Evolutionary conservation across 257 asterid genomes (phyloP), one percentile per base, ranked within the genome.

Genomic region (Solanum virginianum): DNA sequence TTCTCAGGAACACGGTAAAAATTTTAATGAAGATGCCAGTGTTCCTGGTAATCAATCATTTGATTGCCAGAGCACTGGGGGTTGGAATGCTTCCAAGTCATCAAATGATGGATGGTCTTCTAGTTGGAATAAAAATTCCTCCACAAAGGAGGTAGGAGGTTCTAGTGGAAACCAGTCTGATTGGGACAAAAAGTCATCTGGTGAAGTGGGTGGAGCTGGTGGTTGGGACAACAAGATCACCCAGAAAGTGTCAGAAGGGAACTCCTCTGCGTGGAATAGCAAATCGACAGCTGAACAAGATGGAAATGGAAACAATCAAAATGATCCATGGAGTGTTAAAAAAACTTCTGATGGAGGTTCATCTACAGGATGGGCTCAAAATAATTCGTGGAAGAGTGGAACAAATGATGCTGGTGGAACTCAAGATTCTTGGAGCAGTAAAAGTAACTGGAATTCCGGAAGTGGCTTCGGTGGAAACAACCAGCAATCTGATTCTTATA

Each of bases 331-430:
- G 91, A 55, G 51, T 77, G 56, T 22, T 32, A 87, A 86, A 26
- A 91, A 86, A 53, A 83, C 84, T 83, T 84, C 56, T 17, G 91
- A 88, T 80, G 93, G 92, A 45, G 91, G 91, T 72, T 85, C 93
- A 66, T 87, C 94, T 62, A 65, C 89, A 49, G 98, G 95, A 85
- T 93, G 97, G 97, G 95, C 95, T 85, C 93, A 93, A 87, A 85
- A 94, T 80, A 94, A 91, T 83, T 91, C 95, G 94, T 81, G 84
- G 70, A 90, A 90, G 84, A 75, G 87, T 82, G 89, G 90, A 82
- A 47, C 88, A 32, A 85, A 72, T 86, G 89, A 89, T 85, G 77
- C 87, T 26, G 93, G 88, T 68, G 93, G 93, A 83, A 90, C 87
- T 39, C 91, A 87, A 86, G 93, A 88, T 84, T 57, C 89, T 45